A percentile compares a stretch with the other conserved stretches of the same genome.
phyloP scores from a whole-genome alignment of 306 rosid genomes.

The Lupinus albus region DNA sequence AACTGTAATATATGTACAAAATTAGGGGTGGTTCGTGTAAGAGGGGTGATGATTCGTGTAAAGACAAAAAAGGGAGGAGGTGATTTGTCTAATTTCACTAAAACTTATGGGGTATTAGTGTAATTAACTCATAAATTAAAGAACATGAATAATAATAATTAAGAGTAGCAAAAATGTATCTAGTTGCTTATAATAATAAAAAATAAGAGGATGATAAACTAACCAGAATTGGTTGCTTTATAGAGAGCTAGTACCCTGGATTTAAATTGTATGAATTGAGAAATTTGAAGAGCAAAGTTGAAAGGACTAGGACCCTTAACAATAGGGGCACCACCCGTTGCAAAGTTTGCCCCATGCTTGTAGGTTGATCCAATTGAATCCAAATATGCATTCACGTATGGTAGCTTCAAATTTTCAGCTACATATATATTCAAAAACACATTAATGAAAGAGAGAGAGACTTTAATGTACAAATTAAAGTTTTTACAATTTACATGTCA shows the following conservation, averaged over 20 bases:
- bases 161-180: too few species aligned
- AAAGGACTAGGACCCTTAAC: slow-evolving; percentile 57
- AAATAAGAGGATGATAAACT: slow-evolving; percentile 33
- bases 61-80: too few species aligned
- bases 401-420: slow-evolving; percentile 72
- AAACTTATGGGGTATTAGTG: too few species aligned
- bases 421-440: slow-evolving; percentile 5
- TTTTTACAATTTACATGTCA: background rate
- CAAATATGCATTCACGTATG: slow-evolving; percentile 67
- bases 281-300: slow-evolving; percentile 57
- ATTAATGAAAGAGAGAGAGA: background rate
- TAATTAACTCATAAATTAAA: too few species aligned
- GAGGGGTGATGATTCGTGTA: too few species aligned
- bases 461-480: background rate
- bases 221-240: slow-evolving; percentile 47
- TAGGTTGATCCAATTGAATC: slow-evolving; percentile 65
- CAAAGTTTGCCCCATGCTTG: slow-evolving; percentile 71
- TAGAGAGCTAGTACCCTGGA: slow-evolving; percentile 48
- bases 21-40: too few species aligned
- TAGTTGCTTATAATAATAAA: too few species aligned
- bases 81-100: too few species aligned
- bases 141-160: too few species aligned
- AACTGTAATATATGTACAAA: too few species aligned
- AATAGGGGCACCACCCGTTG: slow-evolving; percentile 64
- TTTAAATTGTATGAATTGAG: slow-evolving; percentile 70